phyloP scores from a whole-genome alignment of 768 basidiomycete genomes.

The Lactifluus subvellereus region DNA sequence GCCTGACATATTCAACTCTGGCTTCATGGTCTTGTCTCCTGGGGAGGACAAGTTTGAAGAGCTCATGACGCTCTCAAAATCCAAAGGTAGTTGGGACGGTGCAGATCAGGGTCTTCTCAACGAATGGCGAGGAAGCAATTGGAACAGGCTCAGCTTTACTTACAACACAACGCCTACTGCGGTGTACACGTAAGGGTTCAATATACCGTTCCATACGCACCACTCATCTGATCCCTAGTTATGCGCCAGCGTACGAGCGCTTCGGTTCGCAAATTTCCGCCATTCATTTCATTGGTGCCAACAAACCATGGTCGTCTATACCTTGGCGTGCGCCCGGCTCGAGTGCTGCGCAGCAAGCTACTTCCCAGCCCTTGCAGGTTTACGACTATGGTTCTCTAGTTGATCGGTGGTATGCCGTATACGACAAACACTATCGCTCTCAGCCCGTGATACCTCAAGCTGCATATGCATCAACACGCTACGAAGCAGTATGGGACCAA shows the following conservation, averaged over 20 bases:
- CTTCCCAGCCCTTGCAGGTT: slow-evolving; percentile 39
- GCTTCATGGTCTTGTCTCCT: slow-evolving; percentile 83
- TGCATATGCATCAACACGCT: slow-evolving; percentile 60
- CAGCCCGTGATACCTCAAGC: slow-evolving; percentile 38
- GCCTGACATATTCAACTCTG: slow-evolving; percentile 99
- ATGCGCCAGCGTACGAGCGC: slow-evolving; percentile 94
- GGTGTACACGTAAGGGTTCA: slow-evolving; percentile 77
- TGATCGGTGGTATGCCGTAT: slow-evolving; percentile 87
- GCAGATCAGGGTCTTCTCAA: slow-evolving; percentile 98
- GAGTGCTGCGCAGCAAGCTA: slow-evolving; percentile 31
- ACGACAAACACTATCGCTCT: slow-evolving; percentile 81
- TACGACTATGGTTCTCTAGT: slow-evolving; percentile 80
- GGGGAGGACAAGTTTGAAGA: slow-evolving; percentile 77
- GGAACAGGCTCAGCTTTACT: slow-evolving; percentile 94
- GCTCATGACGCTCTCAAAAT: slow-evolving; percentile 60
- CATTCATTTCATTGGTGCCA: slow-evolving; percentile 92
- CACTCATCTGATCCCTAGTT: slow-evolving; percentile 42
- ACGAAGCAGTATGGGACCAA: slow-evolving; percentile 73
- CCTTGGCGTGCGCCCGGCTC: slow-evolving; percentile 59
- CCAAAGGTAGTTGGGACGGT: slow-evolving; percentile 91
- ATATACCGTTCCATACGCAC: background rate
- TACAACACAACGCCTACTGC: slow-evolving; percentile 99
- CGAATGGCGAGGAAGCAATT: slow-evolving; percentile 82
- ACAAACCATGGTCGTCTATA: slow-evolving; percentile 90
- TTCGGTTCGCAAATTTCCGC: slow-evolving; percentile 83